phyloP scores from a whole-genome alignment of 169 alveolate genomes.

The Eimeria sp. region DNA sequence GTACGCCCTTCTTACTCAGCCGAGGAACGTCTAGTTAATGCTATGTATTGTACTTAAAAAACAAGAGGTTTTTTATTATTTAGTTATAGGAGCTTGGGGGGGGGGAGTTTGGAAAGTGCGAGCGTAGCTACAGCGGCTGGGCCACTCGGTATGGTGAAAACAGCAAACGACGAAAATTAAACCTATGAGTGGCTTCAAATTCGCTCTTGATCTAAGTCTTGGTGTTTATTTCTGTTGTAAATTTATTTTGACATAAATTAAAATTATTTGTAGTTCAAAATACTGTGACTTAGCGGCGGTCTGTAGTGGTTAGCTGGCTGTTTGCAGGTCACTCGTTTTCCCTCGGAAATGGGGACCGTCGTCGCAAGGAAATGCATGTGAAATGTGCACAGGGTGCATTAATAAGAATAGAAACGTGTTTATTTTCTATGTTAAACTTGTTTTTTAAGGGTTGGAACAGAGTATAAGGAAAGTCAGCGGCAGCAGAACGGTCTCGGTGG shows the following conservation, averaged over 20 bases:
- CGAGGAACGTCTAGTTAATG: neutral
- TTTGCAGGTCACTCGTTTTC: neutral
- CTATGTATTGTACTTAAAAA: neutral
- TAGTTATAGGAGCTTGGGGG: neutral
- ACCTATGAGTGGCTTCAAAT: neutral
- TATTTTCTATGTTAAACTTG: neutral
- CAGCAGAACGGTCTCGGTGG: neutral
- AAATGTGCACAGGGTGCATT: neutral
- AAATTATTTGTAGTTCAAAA: neutral
- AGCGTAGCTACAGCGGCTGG: neutral
- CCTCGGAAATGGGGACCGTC: neutral
- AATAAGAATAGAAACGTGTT: neutral
- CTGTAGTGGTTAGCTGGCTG: slow-evolving; percentile 2
- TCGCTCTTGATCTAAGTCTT: neutral
- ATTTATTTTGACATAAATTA: neutral
- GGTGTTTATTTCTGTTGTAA: neutral
- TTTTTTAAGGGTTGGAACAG: neutral
- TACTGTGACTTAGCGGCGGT: neutral
- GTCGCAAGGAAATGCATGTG: neutral
- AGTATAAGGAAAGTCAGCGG: neutral
- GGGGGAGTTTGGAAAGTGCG: neutral
- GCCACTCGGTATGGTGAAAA: neutral
- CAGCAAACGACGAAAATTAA: neutral
- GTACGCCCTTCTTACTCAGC: neutral
- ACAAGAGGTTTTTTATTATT: neutral